Conservation (phyloP, 345 rosid species). For the Brassica carinata region DNA sequence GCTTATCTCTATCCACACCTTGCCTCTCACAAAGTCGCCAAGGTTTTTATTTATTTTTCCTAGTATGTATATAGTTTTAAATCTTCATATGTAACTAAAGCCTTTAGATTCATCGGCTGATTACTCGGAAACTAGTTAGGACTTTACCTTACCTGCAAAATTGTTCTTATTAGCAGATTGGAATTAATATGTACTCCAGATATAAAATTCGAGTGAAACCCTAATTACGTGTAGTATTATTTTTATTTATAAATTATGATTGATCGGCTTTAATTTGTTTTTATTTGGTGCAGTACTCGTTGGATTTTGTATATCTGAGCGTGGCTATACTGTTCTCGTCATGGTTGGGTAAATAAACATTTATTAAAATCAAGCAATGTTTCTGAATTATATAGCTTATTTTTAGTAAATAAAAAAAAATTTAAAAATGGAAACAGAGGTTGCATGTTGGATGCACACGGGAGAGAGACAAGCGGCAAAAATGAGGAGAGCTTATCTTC, state of each 20-base stretch:
- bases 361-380: background rate
- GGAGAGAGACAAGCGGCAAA: conserved; percentile 96
- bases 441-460: conserved; percentile 97
- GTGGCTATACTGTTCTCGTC: conserved; percentile 85
- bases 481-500: conserved; percentile 89
- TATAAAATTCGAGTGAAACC: background rate
- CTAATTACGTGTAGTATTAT: background rate
- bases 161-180: background rate
- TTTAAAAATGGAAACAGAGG: conserved; percentile 55
- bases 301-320: conserved; percentile 96
- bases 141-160: background rate
- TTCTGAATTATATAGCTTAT: background rate
- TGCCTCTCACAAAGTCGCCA: conserved; percentile 87
- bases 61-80: background rate
- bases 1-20: conserved; percentile 76
- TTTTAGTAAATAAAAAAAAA: background rate
- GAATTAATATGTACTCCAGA: background rate
- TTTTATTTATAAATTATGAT: background rate
- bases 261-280: background rate
- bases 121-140: background rate
- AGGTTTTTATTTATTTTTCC: conserved; percentile 47
- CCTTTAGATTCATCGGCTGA: background rate
- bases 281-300: conserved; percentile 72
- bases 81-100: background rate
- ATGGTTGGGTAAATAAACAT: conserved; percentile 67